Evolutionary conservation across 2,329 filamentous ascomycete species (phyloP).

Genomic region (Epichloe coenophiala): DNA sequence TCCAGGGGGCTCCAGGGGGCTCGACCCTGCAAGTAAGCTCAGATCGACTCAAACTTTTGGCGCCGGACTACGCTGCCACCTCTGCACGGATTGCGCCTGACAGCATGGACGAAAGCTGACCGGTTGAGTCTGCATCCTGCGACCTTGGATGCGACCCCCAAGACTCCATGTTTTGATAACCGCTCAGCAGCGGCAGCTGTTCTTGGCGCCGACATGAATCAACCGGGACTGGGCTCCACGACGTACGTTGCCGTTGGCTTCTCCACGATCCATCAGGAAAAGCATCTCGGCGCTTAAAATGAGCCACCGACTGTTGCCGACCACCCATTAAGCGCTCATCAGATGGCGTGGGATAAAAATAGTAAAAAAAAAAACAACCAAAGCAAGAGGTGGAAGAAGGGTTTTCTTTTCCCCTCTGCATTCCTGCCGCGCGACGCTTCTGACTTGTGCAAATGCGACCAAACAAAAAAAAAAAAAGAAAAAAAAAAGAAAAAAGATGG

Average conservation of each 20-base stretch:
- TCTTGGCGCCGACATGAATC: not conserved
- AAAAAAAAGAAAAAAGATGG: constrained; percentile 1
- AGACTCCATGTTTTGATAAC: not conserved
- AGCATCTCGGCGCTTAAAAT: not conserved
- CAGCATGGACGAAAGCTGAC: not conserved
- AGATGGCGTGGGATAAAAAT: not conserved
- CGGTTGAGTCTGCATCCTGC: not conserved
- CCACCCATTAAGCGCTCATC: not conserved
- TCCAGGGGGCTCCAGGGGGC: not conserved
- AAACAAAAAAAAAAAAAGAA: not conserved
- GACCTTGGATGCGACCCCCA: constrained; percentile 4
- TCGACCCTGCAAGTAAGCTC: not conserved
- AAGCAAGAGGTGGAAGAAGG: not conserved
- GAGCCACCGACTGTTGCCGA: not conserved
- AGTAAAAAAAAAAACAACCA: not conserved
- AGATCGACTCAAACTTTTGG: not conserved
- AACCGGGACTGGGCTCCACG: not conserved
- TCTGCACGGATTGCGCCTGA: not conserved
- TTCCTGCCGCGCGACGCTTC: not conserved
- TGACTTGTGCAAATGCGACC: not conserved
- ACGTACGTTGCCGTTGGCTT: not conserved
- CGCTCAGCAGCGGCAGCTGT: not conserved
- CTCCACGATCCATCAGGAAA: not conserved
- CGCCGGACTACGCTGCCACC: constrained; percentile 1
- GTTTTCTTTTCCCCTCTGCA: not conserved